Evolutionary conservation across 1,284 basidiomycete species (phyloP), one percentile per base, ranked within the genome.

Genomic region (Tylopilus sp.): DNA sequence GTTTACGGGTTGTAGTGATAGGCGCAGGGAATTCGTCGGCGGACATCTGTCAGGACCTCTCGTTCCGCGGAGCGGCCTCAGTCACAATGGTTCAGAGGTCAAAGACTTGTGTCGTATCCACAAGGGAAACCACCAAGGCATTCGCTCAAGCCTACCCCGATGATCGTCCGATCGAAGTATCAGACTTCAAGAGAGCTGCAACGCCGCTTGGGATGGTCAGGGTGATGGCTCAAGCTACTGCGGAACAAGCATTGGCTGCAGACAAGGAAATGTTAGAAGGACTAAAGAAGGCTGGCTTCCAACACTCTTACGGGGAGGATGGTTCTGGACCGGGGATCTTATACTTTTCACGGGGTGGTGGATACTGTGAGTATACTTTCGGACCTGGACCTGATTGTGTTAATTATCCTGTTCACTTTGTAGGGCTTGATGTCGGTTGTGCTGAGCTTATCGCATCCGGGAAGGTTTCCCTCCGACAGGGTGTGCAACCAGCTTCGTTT

Each of bases 341-440:
- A 20, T 53, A 54, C 22, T 6, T 40, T 40, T 47, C 52, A 15
- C 52, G 52, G 4, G 52, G 52, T 0, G 42, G 52, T 48, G 52
- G 52, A 29, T 54, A 53, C 17, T 53, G 52, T 53, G n/a, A 29
- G 52, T 35, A 19, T 6, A 5, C 7, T 26, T 7, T 20, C n/a
- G 5, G 29, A 39, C 10, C 25, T n/a, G 13, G 4, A 9, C 25
- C 3, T 17, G 13, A 53, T 14, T 24, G 2, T 24, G 4, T 44
- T n/a, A 13, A 19, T 17, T 14, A 7, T 32, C 4, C 7, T 11
- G 15, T 40, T 26, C 4, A 44, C 28, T n/a, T n/a, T n/a, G n/a
- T n/a, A 53, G 51, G 52, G 52, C 36, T 54, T 20, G 52, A 54
- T n/a, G 52, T 53, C 28, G 52, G 52, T 15, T 53, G 52, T 13